These are phyloP conservation scores for Cercospora sesami DNA, from an alignment of 2,329 filamentous ascomycete species.

Conservation along the genomic window DNA sequence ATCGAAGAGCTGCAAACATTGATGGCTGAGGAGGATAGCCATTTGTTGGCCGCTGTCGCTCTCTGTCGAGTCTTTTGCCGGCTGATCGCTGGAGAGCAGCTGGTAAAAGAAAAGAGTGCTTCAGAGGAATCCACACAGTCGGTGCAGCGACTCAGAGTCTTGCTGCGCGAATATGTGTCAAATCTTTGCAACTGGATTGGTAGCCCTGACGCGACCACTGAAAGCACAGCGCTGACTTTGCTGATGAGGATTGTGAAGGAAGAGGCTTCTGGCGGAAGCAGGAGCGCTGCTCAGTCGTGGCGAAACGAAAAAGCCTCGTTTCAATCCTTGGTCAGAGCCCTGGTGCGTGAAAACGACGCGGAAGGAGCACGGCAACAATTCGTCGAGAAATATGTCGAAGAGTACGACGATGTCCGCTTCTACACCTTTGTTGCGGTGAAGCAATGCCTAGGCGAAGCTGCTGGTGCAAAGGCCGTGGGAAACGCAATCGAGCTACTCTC, in stretches of 20 bases:
- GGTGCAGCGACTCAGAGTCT: slow-evolving; percentile 74
- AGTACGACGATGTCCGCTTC: slow-evolving; percentile 81
- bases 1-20: slow-evolving; percentile 68
- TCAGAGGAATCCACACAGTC: slow-evolving; percentile 74
- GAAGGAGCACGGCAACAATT: slow-evolving; percentile 70
- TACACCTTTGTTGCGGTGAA: slow-evolving; percentile 74
- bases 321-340: slow-evolving; percentile 59
- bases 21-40: slow-evolving; percentile 55
- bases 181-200: slow-evolving; percentile 60
- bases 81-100: slow-evolving; percentile 70
- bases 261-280: slow-evolving; percentile 60
- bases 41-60: slow-evolving; percentile 68
- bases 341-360: slow-evolving; percentile 61
- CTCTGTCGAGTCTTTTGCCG: slow-evolving; percentile 84
- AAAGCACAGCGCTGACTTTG: slow-evolving; percentile 71
- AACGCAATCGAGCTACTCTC: slow-evolving; percentile 64
- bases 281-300: slow-evolving; percentile 62
- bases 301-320: slow-evolving; percentile 62
- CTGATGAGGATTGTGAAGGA: slow-evolving; percentile 83
- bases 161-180: slow-evolving; percentile 64
- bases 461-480: slow-evolving; percentile 48
- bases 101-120: slow-evolving; percentile 64
- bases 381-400: slow-evolving; percentile 72
- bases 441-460: slow-evolving; percentile 47
- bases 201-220: slow-evolving; percentile 59